phyloP scores from a whole-genome alignment of 192 early-diverging fungal genomes.

The Funneliformis geosporum region DNA sequence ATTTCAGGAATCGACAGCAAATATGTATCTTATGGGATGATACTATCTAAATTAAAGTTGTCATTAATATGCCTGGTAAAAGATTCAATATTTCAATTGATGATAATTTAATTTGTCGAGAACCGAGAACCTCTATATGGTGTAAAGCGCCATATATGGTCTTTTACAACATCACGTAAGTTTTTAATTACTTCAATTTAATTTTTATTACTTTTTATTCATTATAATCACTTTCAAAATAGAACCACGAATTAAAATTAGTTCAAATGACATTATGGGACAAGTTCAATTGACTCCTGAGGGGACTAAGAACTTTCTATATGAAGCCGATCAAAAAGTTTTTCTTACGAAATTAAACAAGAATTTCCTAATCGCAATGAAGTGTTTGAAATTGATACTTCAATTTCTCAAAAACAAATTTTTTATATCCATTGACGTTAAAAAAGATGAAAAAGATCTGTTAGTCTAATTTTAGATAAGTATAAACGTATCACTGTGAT shows the following conservation, averaged over 20 bases:
- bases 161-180: neutral
- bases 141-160: neutral
- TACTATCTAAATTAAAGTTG: neutral
- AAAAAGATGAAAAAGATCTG: neutral
- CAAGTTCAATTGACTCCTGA: neutral
- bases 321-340: neutral
- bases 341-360: neutral
- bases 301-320: neutral
- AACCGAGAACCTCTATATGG: slow-evolving; percentile 1
- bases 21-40: neutral
- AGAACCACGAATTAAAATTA: neutral
- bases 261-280: neutral
- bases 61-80: neutral
- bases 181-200: neutral
- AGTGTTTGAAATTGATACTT: neutral
- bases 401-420: neutral
- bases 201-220: neutral
- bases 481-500: neutral
- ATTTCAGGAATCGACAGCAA: no score
- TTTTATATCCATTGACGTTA: neutral
- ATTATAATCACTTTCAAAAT: neutral
- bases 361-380: neutral
- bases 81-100: slow-evolving; percentile 8
- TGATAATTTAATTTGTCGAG: neutral
- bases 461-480: neutral